phyloP scores from a whole-genome alignment of 2,329 filamentous ascomycete species.

The Arthroderma sp. region DNA sequence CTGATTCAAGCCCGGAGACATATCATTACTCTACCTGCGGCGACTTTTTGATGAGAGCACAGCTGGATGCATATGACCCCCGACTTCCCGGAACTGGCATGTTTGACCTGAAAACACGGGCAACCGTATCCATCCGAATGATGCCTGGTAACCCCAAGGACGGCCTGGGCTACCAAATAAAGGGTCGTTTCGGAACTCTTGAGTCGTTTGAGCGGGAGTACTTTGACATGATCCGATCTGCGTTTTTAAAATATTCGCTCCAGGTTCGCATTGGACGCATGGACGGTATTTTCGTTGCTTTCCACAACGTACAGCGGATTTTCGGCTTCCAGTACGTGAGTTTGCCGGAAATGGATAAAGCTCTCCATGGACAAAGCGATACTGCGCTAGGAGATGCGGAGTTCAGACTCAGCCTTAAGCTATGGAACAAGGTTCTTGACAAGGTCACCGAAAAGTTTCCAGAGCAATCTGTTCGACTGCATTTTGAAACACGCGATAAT shows the following conservation, averaged over 20 bases:
- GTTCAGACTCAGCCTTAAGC: slow-evolving; percentile 64
- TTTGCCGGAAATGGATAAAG: slow-evolving; percentile 73
- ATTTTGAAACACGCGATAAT: slow-evolving; percentile 61
- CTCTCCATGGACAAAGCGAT: slow-evolving; percentile 66
- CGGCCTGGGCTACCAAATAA: slow-evolving; percentile 79
- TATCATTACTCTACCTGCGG: slow-evolving; percentile 81
- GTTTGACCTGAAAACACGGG: slow-evolving; percentile 92
- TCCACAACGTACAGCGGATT: slow-evolving; percentile 85
- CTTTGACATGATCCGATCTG: slow-evolving; percentile 88
- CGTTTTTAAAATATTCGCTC: slow-evolving; percentile 90
- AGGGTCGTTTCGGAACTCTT: slow-evolving; percentile 58
- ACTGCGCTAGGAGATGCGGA: slow-evolving; percentile 62
- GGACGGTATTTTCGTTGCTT: slow-evolving; percentile 97
- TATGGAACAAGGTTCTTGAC: slow-evolving; percentile 70
- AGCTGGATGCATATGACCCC: slow-evolving; percentile 79
- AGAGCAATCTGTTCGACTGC: slow-evolving; percentile 57
- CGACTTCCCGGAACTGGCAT: slow-evolving; percentile 81
- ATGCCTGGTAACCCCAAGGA: slow-evolving; percentile 57
- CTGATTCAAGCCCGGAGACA: slow-evolving; percentile 59
- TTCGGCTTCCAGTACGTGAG: slow-evolving; percentile 96
- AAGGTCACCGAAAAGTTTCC: slow-evolving; percentile 64
- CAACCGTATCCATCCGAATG: slow-evolving; percentile 86
- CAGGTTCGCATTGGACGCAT: slow-evolving; percentile 95
- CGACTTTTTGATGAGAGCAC: slow-evolving; percentile 87
- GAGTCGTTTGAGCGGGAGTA: slow-evolving; percentile 94